Conservation (phyloP, 1,139 yeast genomes). For the Nematodospora anomalae region DNA sequence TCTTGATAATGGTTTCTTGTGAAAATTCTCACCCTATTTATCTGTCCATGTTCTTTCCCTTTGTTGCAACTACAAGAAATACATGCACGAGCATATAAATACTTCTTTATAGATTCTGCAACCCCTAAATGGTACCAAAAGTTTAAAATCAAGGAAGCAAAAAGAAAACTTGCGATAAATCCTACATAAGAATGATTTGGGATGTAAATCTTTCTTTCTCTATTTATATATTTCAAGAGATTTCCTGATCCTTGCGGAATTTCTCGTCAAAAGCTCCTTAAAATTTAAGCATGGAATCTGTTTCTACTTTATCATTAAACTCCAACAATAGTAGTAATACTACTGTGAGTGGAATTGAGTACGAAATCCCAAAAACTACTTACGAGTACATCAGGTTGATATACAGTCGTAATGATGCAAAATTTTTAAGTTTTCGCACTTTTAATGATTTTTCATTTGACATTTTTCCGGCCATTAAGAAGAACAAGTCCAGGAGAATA, state of each 20-base stretch:
- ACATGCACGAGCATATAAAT: not conserved
- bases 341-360: constrained; percentile 7
- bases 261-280: constrained; percentile 1
- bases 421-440: constrained; percentile 12
- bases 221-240: constrained; percentile 1
- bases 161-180: not conserved
- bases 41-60: not conserved
- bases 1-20: not conserved
- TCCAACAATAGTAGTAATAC: constrained; percentile 13
- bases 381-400: constrained; percentile 33
- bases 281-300: constrained; percentile 12
- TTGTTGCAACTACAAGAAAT: not conserved
- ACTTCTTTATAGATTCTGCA: not conserved
- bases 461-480: constrained; percentile 4
- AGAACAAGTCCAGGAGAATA: constrained; percentile 6
- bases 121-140: not conserved
- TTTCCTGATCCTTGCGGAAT: not conserved
- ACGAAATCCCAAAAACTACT: constrained; percentile 18
- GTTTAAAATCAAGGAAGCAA: not conserved
- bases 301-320: constrained; percentile 13
- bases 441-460: constrained; percentile 10
- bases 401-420: constrained; percentile 25
- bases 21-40: not conserved
- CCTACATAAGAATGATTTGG: not conserved
- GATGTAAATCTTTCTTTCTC: not conserved